Conservation (phyloP, 192 early-diverging fungal species). For the Piromyces finnis region DNA sequence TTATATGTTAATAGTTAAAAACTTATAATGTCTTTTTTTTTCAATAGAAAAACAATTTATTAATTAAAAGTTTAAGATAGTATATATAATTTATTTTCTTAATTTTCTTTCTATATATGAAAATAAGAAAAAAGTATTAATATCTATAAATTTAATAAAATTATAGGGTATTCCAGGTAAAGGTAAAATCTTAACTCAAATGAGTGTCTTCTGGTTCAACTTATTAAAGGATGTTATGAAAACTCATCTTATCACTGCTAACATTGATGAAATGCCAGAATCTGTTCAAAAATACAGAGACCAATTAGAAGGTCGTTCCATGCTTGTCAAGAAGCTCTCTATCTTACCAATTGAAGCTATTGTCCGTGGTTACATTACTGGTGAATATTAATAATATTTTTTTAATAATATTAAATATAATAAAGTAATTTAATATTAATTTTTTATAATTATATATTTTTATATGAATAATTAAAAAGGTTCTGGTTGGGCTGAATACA, state of each 20-base stretch:
- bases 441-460: background rate
- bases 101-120: too few species aligned
- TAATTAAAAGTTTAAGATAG: too few species aligned
- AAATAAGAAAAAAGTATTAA: too few species aligned
- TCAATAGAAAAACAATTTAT: too few species aligned
- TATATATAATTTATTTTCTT: too few species aligned
- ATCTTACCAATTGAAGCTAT: constrained; percentile 96
- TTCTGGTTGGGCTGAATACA: constrained; percentile 90
- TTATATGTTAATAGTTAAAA: too few species aligned
- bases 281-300: constrained; percentile 69
- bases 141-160: too few species aligned
- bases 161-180: constrained; percentile 76
- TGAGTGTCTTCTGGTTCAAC: constrained; percentile 92
- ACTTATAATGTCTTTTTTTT: too few species aligned
- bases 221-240: constrained; percentile 70
- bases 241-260: constrained; percentile 88
- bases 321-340: constrained; percentile 79
- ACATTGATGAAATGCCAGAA: constrained; percentile 83
- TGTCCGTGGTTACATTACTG: constrained; percentile 92
- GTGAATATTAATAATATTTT: constrained; percentile 10
- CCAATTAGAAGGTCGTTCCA: constrained; percentile 73
- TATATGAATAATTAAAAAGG: constrained; percentile 17
- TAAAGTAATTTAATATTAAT: too few species aligned
- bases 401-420: too few species aligned
- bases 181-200: constrained; percentile 91